phyloP scores from a whole-genome alignment of 2,329 filamentous ascomycete species.

The Talaromyces sp. region DNA sequence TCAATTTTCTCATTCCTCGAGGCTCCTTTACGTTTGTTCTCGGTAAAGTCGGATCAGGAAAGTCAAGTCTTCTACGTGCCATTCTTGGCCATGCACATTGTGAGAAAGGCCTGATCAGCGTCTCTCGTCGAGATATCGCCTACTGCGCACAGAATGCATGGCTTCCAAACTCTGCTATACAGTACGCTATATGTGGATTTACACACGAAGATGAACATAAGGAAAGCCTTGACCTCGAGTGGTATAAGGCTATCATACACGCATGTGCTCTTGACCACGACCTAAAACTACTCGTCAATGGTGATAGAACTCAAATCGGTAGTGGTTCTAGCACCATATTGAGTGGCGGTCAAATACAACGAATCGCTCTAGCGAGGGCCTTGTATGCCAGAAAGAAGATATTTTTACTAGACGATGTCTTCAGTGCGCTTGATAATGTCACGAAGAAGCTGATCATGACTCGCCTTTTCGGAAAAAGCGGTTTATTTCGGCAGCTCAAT shows the following conservation, averaged over 20 bases:
- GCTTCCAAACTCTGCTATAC: constrained; percentile 30
- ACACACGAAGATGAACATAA: neutral
- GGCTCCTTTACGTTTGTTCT: constrained; percentile 48
- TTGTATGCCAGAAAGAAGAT: constrained; percentile 41
- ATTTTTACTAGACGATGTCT: constrained; percentile 16
- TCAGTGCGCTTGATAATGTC: constrained; percentile 17
- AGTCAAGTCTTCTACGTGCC: constrained; percentile 49
- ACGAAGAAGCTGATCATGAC: constrained; percentile 13
- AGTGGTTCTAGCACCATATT: constrained; percentile 48
- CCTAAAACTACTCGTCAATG: constrained; percentile 37
- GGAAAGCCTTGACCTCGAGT: constrained; percentile 24
- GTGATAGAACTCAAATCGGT: constrained; percentile 47
- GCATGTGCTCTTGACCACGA: constrained; percentile 37
- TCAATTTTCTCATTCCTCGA: constrained; percentile 41
- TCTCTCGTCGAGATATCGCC: constrained; percentile 23
- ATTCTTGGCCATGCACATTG: constrained; percentile 44
- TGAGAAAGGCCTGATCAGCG: constrained; percentile 29
- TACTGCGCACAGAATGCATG: constrained; percentile 38
- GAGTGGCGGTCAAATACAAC: constrained; percentile 53
- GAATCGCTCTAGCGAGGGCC: constrained; percentile 49
- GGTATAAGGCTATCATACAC: constrained; percentile 27
- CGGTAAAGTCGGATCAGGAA: constrained; percentile 52
- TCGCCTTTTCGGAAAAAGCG: constrained; percentile 12
- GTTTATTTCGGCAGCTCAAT: constrained; percentile 11
- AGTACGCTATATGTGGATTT: constrained; percentile 29